Evolutionary conservation across 1,284 basidiomycete genomes (phyloP).

Genomic region (Sanguinoderma infundibulare): DNA sequence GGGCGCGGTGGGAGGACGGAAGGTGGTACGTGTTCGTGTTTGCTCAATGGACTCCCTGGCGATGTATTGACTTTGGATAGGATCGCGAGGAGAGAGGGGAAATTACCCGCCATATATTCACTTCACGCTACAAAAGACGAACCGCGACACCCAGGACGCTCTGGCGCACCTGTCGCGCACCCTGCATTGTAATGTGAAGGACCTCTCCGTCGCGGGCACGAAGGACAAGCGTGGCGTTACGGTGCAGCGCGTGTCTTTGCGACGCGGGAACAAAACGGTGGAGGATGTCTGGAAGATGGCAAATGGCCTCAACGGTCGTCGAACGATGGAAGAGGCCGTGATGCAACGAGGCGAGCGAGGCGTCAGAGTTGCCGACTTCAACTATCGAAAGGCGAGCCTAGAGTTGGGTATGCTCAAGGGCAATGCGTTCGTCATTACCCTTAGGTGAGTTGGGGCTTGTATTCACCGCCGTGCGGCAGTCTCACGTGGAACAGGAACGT

Average conservation of each 20-base stretch:
- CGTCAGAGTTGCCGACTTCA: slow-evolving; percentile 87
- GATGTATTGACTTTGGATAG: not conserved
- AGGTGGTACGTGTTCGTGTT: slow-evolving; percentile 32
- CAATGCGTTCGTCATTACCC: slow-evolving; percentile 93
- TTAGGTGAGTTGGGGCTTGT: slow-evolving; percentile 64
- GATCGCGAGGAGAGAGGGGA: slow-evolving; percentile 52
- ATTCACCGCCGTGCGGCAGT: not conserved
- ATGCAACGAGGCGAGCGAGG: slow-evolving; percentile 87
- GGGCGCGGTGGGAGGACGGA: slow-evolving; percentile 48
- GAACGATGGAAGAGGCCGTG: slow-evolving; percentile 60
- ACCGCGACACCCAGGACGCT: slow-evolving; percentile 96
- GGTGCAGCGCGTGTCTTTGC: slow-evolving; percentile 88
- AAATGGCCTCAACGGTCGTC: slow-evolving; percentile 69
- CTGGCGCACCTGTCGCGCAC: slow-evolving; percentile 79
- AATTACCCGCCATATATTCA: slow-evolving; percentile 90
- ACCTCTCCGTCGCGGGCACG: slow-evolving; percentile 91
- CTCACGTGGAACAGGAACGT: slow-evolving; percentile 67
- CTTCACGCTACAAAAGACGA: slow-evolving; percentile 97
- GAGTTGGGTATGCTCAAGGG: slow-evolving; percentile 96
- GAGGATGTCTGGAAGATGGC: slow-evolving; percentile 85
- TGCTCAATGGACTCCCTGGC: not conserved
- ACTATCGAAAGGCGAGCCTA: slow-evolving; percentile 80
- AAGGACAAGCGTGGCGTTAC: slow-evolving; percentile 99
- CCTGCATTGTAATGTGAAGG: slow-evolving; percentile 76
- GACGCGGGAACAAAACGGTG: slow-evolving; percentile 79